Evolutionary conservation across 257 asterid genomes (phyloP), one percentile per base, ranked within the genome.

Genomic region (Solanum virginianum): DNA sequence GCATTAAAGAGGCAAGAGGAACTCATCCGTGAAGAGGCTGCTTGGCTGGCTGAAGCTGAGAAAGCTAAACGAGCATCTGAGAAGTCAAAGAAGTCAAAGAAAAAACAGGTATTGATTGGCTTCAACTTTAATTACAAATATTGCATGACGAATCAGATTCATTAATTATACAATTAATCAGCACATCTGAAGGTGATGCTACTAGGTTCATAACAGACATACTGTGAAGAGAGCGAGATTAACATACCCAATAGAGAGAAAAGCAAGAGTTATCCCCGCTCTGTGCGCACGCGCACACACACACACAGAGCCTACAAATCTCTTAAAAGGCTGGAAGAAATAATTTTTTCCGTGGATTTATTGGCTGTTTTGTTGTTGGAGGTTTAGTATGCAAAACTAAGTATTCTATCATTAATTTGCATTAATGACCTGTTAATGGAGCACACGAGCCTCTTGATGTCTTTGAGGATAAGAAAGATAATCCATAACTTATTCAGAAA

Each of bases 21-120:
- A 85, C 99, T 95, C 86, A 94, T 95, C 49, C 97, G 96, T 70
- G 98, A 95, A 87, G 99, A 95, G 91, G 99, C 95, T 18, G 92
- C 95, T 43, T 91, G 95, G 97, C 86, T 94, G 86, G 97, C 95
- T 32, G 99, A 88, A 87, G 87, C 83, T 65, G 96, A 94, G 59
- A 95, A 94, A 89, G 88, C 92, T 26, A 94, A 92, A 89, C 93
- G 91, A 54, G 87, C 90, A 84, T 87, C 85, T 32, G 97, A 94
- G 54, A 93, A 92, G 92, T 96, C 92, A 86, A 96, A 93, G 90
- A 96, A 87, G 79, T 88, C 93, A 2, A 91, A 91, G 91, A 91
- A 89, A 87, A 91, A 89, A 62, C 92, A 91, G 99, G 99, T 93
- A 84, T 70, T 70, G 79, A 39, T 70, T 39, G 39, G 79, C 79